A percentile compares a stretch with the other conserved stretches of the same genome.
Evolutionary conservation across 805 yeast species (phyloP).

Genomic region (Candida koratica): DNA sequence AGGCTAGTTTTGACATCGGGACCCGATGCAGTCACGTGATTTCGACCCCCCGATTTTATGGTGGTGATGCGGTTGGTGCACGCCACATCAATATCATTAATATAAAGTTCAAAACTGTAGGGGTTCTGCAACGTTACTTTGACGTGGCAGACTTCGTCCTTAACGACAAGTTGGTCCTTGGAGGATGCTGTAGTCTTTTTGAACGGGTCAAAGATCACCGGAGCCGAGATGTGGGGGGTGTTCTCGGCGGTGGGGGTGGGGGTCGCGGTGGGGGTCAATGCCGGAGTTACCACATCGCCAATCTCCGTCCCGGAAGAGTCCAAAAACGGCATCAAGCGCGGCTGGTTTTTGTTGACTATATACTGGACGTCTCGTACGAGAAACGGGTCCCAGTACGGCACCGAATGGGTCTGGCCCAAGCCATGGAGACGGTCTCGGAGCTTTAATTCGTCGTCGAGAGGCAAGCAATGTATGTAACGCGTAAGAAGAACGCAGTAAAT

Average conservation of each 20-base stretch:
- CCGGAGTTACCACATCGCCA: constrained; percentile 10
- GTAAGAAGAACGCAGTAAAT: constrained; percentile 54
- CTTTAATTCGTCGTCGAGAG: constrained; percentile 53
- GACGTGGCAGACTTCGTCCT: constrained; percentile 55
- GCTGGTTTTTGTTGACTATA: constrained; percentile 20
- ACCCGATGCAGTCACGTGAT: too few species aligned
- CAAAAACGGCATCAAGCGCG: constrained; percentile 41
- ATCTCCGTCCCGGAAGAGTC: constrained; percentile 14
- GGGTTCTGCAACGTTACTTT: constrained; percentile 69
- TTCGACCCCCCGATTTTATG: constrained; percentile 14
- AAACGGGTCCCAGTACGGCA: constrained; percentile 71
- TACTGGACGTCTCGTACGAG: constrained; percentile 51
- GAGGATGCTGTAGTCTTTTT: constrained; percentile 36
- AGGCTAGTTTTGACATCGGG: too few species aligned
- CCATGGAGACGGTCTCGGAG: constrained; percentile 32
- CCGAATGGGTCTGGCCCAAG: constrained; percentile 20
- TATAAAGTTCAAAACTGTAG: constrained; percentile 65
- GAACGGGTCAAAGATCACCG: constrained; percentile 51
- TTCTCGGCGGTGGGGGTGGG: constrained; percentile 2
- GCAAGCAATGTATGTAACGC: constrained; percentile 51
- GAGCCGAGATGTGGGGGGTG: constrained; percentile 7
- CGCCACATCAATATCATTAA: constrained; percentile 46
- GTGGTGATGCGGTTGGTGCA: constrained; percentile 29
- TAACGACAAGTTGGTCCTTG: constrained; percentile 41
- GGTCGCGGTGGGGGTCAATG: constrained; percentile 5